A percentile compares a stretch with the other conserved stretches of the same genome.
Conservation (phyloP, 1,139 yeast genomes). For the Hyphopichia burtonii region DNA sequence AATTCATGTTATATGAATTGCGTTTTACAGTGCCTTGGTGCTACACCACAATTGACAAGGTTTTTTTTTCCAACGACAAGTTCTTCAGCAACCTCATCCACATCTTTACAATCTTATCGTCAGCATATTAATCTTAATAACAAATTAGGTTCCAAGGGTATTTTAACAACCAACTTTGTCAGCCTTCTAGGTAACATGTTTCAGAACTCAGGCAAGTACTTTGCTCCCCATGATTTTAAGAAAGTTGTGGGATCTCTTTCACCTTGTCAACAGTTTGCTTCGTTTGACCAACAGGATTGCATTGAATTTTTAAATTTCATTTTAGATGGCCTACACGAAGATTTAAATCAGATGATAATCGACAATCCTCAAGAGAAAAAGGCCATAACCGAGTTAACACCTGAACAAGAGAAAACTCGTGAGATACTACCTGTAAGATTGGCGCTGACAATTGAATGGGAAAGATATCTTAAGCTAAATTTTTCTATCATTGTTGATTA, state of each 20-base stretch:
- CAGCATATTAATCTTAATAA: slow-evolving; percentile 75
- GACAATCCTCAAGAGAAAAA: slow-evolving; percentile 36
- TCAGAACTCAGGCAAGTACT: slow-evolving; percentile 45
- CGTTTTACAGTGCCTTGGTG: slow-evolving; percentile 75
- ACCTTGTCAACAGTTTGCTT: slow-evolving; percentile 60
- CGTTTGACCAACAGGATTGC: slow-evolving; percentile 90
- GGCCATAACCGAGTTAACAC: slow-evolving; percentile 52
- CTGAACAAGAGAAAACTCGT: slow-evolving; percentile 71
- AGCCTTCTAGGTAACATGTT: slow-evolving; percentile 61
- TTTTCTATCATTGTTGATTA: slow-evolving; percentile 82
- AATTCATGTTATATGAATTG: slow-evolving; percentile 95
- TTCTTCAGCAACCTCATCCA: slow-evolving; percentile 17
- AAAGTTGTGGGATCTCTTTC: slow-evolving; percentile 65
- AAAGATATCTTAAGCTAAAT: slow-evolving; percentile 78
- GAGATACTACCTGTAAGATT: slow-evolving; percentile 76
- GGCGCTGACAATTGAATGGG: slow-evolving; percentile 96
- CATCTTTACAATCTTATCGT: slow-evolving; percentile 48
- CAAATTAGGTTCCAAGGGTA: slow-evolving; percentile 80
- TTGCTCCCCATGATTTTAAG: slow-evolving; percentile 60
- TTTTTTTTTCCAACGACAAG: slow-evolving; percentile 38
- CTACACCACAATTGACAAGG: slow-evolving; percentile 40
- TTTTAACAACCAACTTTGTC: slow-evolving; percentile 72
- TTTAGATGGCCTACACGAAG: slow-evolving; percentile 86
- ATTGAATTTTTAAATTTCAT: slow-evolving; percentile 85
- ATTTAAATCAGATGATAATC: slow-evolving; percentile 62